Evolutionary conservation across 2,329 filamentous ascomycete genomes (phyloP).

Genomic region (Aspergillus ustus): DNA sequence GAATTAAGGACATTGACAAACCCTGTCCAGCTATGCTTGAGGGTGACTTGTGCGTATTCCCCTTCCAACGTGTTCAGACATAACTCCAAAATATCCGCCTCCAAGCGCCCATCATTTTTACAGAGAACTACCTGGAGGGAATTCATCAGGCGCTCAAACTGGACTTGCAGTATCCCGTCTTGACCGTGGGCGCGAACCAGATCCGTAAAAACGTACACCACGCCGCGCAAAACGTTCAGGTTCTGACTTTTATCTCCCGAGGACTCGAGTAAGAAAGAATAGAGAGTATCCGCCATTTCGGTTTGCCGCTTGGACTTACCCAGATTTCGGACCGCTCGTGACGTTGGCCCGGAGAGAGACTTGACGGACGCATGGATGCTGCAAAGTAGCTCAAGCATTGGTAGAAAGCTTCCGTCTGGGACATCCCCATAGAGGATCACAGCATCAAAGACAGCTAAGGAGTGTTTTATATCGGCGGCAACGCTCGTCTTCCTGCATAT

Average conservation of each 20-base stretch:
- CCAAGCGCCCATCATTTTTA: conserved; percentile 44
- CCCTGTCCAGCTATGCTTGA: conserved; percentile 38
- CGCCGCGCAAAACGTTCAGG: conserved; percentile 46
- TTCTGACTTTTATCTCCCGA: conserved; percentile 42
- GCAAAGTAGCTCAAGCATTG: conserved; percentile 48
- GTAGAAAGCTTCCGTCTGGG: conserved; percentile 42
- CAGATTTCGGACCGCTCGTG: conserved; percentile 47
- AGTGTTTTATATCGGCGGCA: conserved; percentile 48
- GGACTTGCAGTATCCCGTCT: conserved; percentile 42
- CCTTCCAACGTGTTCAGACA: conserved; percentile 47
- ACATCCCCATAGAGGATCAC: conserved; percentile 47
- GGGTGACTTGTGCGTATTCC: conserved; percentile 37
- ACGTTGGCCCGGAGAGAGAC: conserved; percentile 47
- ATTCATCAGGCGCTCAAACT: conserved; percentile 42
- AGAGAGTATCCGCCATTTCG: conserved; percentile 45
- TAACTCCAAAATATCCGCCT: conserved; percentile 47
- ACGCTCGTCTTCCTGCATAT: conserved; percentile 48
- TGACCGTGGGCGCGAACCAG: conserved; percentile 46
- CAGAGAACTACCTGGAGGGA: conserved; percentile 39
- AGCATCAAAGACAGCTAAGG: conserved; percentile 47
- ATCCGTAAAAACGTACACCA: conserved; percentile 47
- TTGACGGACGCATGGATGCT: conserved; percentile 51
- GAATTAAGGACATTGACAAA: conserved; percentile 40
- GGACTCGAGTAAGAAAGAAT: conserved; percentile 42
- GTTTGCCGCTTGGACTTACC: conserved; percentile 44